Evolutionary conservation across 208 protist genomes (phyloP).

Genomic region (Strigomonas galati): DNA sequence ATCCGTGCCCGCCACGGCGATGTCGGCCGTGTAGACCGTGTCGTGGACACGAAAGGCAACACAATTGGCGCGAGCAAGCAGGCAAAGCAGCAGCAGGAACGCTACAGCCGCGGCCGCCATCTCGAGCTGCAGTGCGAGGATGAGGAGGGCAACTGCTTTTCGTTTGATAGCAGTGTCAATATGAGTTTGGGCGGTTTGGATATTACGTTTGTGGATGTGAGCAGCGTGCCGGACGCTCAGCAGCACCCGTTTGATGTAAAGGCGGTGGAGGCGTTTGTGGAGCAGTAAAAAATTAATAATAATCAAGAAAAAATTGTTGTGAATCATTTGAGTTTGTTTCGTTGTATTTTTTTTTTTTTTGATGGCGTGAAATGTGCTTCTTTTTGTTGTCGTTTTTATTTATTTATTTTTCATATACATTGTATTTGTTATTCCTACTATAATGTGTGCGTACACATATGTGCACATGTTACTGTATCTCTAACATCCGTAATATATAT

Average conservation of each 20-base stretch:
- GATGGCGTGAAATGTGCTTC: too few species aligned
- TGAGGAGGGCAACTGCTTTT: conserved; percentile 35
- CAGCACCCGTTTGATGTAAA: conserved; percentile 42
- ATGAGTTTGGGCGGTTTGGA: conserved; percentile 29
- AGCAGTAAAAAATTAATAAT: conserved; percentile 3
- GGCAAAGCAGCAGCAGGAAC: conserved; percentile 4
- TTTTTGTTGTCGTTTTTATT: conserved; percentile 3
- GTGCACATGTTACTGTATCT: neutral
- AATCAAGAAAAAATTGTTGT: neutral
- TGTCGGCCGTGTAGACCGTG: conserved; percentile 54
- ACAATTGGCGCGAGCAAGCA: conserved; percentile 19
- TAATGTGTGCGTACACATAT: neutral
- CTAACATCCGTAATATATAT: neutral
- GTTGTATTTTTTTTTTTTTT: neutral
- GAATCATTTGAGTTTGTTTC: neutral
- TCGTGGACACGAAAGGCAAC: conserved; percentile 50
- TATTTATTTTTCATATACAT: conserved; percentile 17
- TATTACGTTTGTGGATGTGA: conserved; percentile 64
- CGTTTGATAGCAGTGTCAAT: conserved; percentile 32
- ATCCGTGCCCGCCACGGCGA: conserved; percentile 25
- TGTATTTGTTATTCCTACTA: conserved; percentile 3
- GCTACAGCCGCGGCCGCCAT: conserved; percentile 14
- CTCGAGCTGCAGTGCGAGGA: conserved; percentile 46
- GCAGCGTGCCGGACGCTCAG: conserved; percentile 35
- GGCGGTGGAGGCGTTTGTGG: conserved; percentile 41